Percentiles rank a stretch among this genome's conserved stretches.
phyloP scores from a whole-genome alignment of 208 protist species.

The Acanthamoeba rhysodes region DNA sequence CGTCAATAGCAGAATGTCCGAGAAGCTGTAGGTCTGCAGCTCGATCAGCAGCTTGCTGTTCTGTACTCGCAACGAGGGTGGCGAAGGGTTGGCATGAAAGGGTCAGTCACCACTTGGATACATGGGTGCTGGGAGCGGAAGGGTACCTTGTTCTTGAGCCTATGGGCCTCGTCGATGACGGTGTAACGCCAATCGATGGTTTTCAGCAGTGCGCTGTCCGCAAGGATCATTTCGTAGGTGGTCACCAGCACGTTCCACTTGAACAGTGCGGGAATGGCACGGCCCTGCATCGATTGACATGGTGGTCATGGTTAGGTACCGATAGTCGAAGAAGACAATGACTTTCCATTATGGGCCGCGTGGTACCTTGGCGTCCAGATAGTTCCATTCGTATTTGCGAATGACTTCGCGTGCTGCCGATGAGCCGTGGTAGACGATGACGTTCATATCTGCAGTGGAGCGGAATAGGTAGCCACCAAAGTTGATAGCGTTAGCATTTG shows the following conservation, averaged over 20 bases:
- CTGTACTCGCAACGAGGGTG: constrained; percentile 78
- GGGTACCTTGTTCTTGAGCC: constrained; percentile 91
- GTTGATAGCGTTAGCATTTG: no score
- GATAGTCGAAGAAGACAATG: neutral
- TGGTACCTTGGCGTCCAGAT: constrained; percentile 57
- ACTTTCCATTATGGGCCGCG: neutral
- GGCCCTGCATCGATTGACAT: neutral
- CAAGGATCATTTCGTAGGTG: constrained; percentile 95
- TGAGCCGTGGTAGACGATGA: constrained; percentile 96
- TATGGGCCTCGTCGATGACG: constrained; percentile 98
- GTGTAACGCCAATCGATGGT: constrained; percentile 94
- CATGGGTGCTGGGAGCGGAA: constrained; percentile 83
- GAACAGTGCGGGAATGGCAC: neutral
- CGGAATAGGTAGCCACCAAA: neutral
- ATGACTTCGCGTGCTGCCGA: constrained; percentile 86
- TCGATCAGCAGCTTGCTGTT: constrained; percentile 74
- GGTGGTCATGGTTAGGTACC: neutral
- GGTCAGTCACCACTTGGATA: neutral
- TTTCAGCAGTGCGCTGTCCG: constrained; percentile 93
- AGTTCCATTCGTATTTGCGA: constrained; percentile 89
- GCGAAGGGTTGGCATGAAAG: constrained; percentile 84
- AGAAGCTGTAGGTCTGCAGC: constrained; percentile 77
- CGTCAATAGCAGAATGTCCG: constrained; percentile 80
- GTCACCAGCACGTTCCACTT: constrained; percentile 97
- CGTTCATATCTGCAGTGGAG: constrained; percentile 89